A percentile compares a stretch with the other conserved stretches of the same genome.
Conservation (phyloP, 2,329 filamentous ascomycete species). For the Xylariaceae sp. region DNA sequence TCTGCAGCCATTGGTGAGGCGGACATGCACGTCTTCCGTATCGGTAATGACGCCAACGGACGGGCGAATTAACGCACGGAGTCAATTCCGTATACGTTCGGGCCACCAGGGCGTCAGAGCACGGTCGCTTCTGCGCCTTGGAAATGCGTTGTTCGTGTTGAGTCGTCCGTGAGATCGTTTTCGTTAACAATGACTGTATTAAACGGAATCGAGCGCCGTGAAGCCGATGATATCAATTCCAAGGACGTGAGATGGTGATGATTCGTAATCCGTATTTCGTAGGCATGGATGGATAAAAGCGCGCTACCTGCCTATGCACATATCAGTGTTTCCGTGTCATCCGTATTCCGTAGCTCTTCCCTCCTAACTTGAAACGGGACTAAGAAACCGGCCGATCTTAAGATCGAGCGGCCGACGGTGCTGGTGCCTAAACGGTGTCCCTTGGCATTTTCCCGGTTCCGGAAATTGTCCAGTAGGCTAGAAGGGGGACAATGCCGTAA, state of each 20-base stretch:
- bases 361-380: background rate
- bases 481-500: background rate
- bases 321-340: background rate
- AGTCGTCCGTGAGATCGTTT: background rate
- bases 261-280: background rate
- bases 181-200: background rate
- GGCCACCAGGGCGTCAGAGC: background rate
- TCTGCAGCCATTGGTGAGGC: background rate
- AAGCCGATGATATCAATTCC: background rate
- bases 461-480: background rate
- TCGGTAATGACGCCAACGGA: background rate
- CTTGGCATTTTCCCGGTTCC: background rate
- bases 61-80: background rate
- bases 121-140: background rate
- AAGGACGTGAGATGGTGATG: background rate
- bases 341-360: background rate
- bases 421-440: background rate
- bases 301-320: too few relatives aligned
- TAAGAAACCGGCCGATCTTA: background rate
- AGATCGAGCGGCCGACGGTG: background rate
- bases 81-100: background rate
- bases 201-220: background rate
- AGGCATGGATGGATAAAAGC: too few relatives aligned
- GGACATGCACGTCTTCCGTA: background rate
- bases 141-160: background rate